A percentile compares a stretch with the other conserved stretches of the same genome.
Evolutionary conservation across 306 rosid genomes (phyloP).

Genomic region (cucumber (Cucumis sativus)): Cucumber_9930_V3 NC_026659.2:10788001-10788500

Average conservation of each 20-base stretch:
- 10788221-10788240: background rate
- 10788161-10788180: background rate
- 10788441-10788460: background rate
- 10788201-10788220: background rate
- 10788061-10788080: background rate
- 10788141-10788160: background rate
- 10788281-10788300: background rate
- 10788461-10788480: background rate
- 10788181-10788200: background rate
- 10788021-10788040: slow-evolving; percentile 4
- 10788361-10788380: too few relatives aligned
- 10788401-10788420: background rate
- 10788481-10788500: background rate
- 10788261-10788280: background rate
- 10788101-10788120: slow-evolving; percentile 5
- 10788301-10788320: background rate
- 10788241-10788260: background rate
- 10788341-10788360: background rate
- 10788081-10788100: background rate
- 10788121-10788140: background rate
- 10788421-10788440: background rate
- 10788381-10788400: background rate
- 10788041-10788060: background rate
- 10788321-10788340: background rate
- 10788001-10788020: slow-evolving; percentile 9